Conservation (phyloP, 495 filamentous ascomycete species). For the Penicillium parvum region DNA sequence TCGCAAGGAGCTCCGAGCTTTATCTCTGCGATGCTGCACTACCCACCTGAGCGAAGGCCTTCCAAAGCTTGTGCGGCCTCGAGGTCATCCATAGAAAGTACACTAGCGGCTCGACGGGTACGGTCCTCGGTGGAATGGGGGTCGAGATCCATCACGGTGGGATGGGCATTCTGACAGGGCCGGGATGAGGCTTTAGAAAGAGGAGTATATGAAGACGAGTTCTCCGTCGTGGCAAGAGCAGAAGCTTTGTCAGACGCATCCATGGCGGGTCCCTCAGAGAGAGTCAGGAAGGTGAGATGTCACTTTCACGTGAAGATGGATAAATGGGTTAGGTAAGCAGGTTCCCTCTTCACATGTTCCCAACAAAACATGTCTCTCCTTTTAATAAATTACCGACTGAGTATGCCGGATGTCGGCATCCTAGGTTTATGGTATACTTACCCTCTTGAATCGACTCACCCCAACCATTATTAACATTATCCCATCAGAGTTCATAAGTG, state of each 20-base stretch:
- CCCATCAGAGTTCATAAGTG: too few species aligned
- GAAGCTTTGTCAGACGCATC: not conserved
- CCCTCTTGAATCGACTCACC: too few species aligned
- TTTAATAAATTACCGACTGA: not conserved
- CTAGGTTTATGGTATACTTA: not conserved
- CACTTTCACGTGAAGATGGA: not conserved
- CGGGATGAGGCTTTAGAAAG: constrained; percentile 4
- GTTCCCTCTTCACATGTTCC: not conserved
- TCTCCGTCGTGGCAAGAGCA: not conserved
- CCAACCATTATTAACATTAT: too few species aligned
- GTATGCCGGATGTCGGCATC: not conserved
- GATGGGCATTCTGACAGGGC: constrained; percentile 27
- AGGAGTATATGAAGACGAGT: not conserved
- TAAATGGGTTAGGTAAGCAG: not conserved
- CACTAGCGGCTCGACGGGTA: constrained; percentile 42
- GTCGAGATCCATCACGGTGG: constrained; percentile 42
- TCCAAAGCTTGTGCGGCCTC: constrained; percentile 86
- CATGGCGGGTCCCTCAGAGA: not conserved
- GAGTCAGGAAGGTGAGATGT: not conserved
- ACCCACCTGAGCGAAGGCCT: constrained; percentile 74
- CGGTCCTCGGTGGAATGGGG: constrained; percentile 35
- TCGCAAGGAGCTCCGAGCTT: constrained; percentile 2
- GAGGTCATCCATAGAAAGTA: constrained; percentile 74
- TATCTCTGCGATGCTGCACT: constrained; percentile 1
- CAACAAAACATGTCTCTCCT: not conserved